Evolutionary conservation across 1,284 basidiomycete species (phyloP).

Genomic region (Ganoderma sinense): DNA sequence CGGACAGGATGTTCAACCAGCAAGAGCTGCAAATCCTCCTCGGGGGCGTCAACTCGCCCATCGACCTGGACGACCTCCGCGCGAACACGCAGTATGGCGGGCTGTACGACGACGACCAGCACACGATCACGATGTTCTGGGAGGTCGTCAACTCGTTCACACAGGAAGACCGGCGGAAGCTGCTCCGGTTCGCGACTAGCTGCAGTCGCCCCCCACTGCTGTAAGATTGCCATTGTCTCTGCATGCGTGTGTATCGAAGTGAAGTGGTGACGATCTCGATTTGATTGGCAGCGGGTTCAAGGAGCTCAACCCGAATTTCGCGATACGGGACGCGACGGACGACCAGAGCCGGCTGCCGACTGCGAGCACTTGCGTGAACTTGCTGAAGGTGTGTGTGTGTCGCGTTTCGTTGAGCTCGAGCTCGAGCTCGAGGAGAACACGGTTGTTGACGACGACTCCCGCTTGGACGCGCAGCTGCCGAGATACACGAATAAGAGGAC

Average conservation of each 20-base stretch:
- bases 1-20: conserved; percentile 91
- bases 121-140: conserved; percentile 83
- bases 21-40: conserved; percentile 89
- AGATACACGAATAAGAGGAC: conserved; percentile 68
- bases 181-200: conserved; percentile 91
- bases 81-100: conserved; percentile 83
- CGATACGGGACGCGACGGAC: conserved; percentile 79
- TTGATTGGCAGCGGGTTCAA: conserved; percentile 75
- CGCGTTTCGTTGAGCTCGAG: not conserved
- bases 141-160: conserved; percentile 79
- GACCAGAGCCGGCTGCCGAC: conserved; percentile 85
- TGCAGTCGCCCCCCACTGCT: conserved; percentile 89
- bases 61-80: conserved; percentile 85
- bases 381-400: conserved; percentile 76
- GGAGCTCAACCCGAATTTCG: conserved; percentile 86
- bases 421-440: not conserved
- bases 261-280: not conserved
- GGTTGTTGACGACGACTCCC: not conserved
- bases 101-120: conserved; percentile 71
- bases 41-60: conserved; percentile 83
- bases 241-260: too few relatives aligned
- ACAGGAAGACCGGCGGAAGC: conserved; percentile 72
- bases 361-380: conserved; percentile 86
- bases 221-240: conserved; percentile 49
- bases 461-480: conserved; percentile 60